Percentiles rank a stretch among this genome's conserved stretches.
These are phyloP conservation scores for Carex littledalei DNA, from an alignment of 176 grass and related monocot genomes.

Conservation along the genomic window DNA sequence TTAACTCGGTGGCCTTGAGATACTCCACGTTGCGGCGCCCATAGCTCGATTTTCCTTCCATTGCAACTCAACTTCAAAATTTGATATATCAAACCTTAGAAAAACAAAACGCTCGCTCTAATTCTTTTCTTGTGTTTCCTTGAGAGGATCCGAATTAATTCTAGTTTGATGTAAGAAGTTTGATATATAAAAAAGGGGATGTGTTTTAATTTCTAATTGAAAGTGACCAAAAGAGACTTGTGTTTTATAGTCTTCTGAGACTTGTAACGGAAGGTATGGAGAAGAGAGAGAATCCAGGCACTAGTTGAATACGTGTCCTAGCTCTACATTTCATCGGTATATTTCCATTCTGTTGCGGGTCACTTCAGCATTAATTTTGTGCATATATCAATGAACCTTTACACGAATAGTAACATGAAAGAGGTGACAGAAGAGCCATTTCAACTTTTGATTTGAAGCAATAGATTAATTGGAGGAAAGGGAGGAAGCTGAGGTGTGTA, in stretches of 20 bases:
- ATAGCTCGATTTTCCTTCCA: constrained; percentile 16
- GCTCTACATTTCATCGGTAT: neutral
- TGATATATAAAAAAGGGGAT: neutral
- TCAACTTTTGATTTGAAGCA: neutral
- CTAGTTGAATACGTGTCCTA: neutral
- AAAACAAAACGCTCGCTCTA: neutral
- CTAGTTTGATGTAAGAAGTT: neutral
- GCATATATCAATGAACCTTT: too few species aligned
- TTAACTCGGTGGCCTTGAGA: constrained; percentile 36
- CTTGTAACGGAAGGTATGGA: constrained; percentile 9
- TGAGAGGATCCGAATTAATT: neutral
- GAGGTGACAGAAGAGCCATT: neutral
- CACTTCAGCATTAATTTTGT: neutral
- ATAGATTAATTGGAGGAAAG: constrained; percentile 8
- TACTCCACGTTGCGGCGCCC: constrained; percentile 2
- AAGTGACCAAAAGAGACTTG: constrained; percentile 24
- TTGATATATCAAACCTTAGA: neutral
- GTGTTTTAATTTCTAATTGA: constrained; percentile 10
- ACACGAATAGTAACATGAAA: neutral
- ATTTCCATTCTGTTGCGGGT: neutral
- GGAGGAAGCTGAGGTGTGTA: constrained; percentile 11
- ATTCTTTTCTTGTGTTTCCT: neutral
- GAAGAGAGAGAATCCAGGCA: constrained; percentile 22
- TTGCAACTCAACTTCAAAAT: neutral
- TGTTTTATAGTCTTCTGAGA: constrained; percentile 16